Conservation (phyloP, 345 rosid genomes). For the Corchorus capsularis region DNA sequence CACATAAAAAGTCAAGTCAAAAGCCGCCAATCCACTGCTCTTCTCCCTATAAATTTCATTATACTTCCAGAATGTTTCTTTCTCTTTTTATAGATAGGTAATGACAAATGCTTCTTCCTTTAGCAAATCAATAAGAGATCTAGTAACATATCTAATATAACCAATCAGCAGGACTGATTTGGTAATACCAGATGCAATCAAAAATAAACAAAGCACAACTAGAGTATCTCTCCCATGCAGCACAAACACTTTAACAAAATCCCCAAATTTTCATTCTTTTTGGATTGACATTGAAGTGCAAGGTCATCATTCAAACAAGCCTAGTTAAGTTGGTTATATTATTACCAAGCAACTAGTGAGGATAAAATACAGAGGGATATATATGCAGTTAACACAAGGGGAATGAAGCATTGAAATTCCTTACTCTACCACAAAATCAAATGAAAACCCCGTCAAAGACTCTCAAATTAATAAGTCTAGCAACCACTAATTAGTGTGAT, state of each 20-base stretch:
- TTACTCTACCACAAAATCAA: not conserved
- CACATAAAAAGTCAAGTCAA: not conserved
- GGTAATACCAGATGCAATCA: not conserved
- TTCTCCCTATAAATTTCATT: not conserved
- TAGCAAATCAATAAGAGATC: not conserved
- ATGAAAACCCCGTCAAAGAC: not conserved
- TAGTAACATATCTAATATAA: not conserved
- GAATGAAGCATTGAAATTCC: not conserved
- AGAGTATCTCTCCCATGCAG: too few species aligned
- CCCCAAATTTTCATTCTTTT: not conserved
- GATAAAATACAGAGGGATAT: not conserved
- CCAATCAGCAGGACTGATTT: not conserved
- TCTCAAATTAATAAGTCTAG: constrained; percentile 1
- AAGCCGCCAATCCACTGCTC: not conserved
- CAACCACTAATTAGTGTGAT: not conserved
- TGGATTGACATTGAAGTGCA: not conserved
- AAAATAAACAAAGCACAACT: not conserved
- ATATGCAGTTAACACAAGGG: not conserved
- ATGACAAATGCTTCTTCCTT: constrained; percentile 1
- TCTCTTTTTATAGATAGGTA: not conserved
- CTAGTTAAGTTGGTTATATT: constrained; percentile 1
- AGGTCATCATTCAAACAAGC: constrained; percentile 11
- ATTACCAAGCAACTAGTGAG: not conserved
- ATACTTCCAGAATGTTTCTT: not conserved
- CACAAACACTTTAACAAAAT: not conserved